A percentile compares a stretch with the other conserved stretches of the same genome.
Conservation (phyloP, 768 basidiomycete genomes). For the Lanmaoa rubissima region DNA sequence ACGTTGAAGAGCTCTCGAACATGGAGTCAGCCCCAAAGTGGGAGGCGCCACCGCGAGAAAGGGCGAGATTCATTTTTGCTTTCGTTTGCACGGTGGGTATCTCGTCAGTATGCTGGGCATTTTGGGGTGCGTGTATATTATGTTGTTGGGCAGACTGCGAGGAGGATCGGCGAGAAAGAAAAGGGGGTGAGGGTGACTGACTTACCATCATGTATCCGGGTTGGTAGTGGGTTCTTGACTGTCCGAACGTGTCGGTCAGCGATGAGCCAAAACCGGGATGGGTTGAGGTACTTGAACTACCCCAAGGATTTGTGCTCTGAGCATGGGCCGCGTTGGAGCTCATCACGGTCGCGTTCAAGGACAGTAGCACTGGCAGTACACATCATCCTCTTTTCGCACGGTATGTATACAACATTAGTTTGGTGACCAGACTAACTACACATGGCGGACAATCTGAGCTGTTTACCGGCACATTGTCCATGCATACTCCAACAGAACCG, state of each 20-base stretch:
- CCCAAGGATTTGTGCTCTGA: slow-evolving; percentile 54
- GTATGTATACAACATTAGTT: too few relatives aligned
- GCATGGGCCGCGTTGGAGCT: slow-evolving; percentile 34
- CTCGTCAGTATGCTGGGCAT: slow-evolving; percentile 66
- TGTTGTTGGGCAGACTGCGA: slow-evolving; percentile 60
- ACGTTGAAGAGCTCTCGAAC: slow-evolving; percentile 62
- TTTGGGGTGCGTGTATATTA: slow-evolving; percentile 54
- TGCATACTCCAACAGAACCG: background rate
- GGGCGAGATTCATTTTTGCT: slow-evolving; percentile 72
- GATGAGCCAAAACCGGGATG: slow-evolving; percentile 45
- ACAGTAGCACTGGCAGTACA: background rate
- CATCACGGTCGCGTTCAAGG: slow-evolving; percentile 12
- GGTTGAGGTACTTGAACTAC: slow-evolving; percentile 41
- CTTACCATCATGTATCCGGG: slow-evolving; percentile 78
- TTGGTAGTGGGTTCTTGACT: slow-evolving; percentile 76
- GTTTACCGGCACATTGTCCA: background rate
- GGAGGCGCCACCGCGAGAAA: slow-evolving; percentile 59
- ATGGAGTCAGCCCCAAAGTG: slow-evolving; percentile 85
- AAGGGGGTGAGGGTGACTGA: background rate
- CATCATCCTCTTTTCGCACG: slow-evolving; percentile 5
- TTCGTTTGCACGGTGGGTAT: slow-evolving; percentile 75
- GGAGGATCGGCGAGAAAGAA: background rate
- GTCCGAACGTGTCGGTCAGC: slow-evolving; percentile 65
- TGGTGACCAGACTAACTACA: too few relatives aligned
- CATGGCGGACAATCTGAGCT: background rate